Conservation (phyloP, 140 eudicot species). For the Stevia rebaudiana region DNA sequence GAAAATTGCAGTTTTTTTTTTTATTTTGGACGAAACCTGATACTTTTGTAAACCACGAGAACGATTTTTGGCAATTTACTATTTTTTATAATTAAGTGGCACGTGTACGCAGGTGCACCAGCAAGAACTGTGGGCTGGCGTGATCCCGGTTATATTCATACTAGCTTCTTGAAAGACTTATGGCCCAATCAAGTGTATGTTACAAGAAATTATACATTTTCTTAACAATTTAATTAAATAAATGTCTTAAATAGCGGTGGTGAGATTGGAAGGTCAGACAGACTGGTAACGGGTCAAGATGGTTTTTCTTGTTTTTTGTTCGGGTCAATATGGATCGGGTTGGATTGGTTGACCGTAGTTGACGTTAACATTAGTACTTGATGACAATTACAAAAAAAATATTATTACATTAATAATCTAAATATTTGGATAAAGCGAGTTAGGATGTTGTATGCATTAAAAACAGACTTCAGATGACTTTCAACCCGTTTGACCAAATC, state of each 20-base stretch:
- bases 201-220: not conserved
- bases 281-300: not conserved
- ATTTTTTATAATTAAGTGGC: too few relatives aligned
- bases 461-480: not conserved
- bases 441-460: constrained; percentile 1
- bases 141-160: constrained; percentile 70
- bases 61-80: too few relatives aligned
- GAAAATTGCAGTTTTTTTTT: too few relatives aligned
- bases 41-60: too few relatives aligned
- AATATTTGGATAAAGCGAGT: not conserved
- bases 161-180: constrained; percentile 57
- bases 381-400: not conserved
- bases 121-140: constrained; percentile 86
- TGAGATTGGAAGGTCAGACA: not conserved
- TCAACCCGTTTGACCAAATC: not conserved
- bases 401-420: not conserved
- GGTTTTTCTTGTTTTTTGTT: not conserved
- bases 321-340: not conserved
- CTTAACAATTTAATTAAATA: not conserved
- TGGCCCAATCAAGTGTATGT: constrained; percentile 66
- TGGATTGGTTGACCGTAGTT: not conserved
- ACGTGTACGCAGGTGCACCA: constrained; percentile 51
- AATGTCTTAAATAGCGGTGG: not conserved
- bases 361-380: too few relatives aligned
- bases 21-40: too few relatives aligned